Base-by-base conservation (phyloP, 805 yeast species). In the Starmerella etchellsii region DNA sequence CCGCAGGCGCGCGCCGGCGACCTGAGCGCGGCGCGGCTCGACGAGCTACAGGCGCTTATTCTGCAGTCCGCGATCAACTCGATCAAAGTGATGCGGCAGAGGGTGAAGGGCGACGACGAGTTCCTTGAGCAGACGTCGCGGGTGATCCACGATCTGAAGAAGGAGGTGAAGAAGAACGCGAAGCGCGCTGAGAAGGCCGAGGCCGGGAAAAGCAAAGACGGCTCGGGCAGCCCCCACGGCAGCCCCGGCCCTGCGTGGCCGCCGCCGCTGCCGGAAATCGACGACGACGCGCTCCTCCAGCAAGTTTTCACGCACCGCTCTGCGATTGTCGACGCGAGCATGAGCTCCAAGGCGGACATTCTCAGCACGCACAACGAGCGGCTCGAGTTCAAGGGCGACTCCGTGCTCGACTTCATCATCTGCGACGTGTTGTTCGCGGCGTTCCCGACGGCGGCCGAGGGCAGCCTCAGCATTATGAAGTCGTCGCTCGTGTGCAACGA, bases 361-460 rank as follows among this genome's bases (percentile, higher is more conserved):
- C 63, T 79, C 21, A 63, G 68, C 38, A 64, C 76, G 2, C 87
- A 83, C 52, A 82, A 88, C 57, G 96, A 87, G 65, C 68, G 95
- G 37, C 64, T 85, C 19, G 97, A 88, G 62, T 88, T 84, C 55
- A 63, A 83, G 33, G 97, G 97, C 14, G 97, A 88, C 62, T 76
- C 96, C 1, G 71, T 84, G 18, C 63, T 88, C 44, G 81, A 82
- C 54, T 71, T 70, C 40, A 64, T 78, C n/a, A 75, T 81, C 40
- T 78, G 95, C 0, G 63, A 71, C 43, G 67, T 87, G 31, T 65
- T 83, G 15, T 84, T 69, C 52, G 67, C 71, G 22, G 60, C 69
- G 41, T 81, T 78, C 51, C 91, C 93, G 0, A 61, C 67, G 33
- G 78, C 76, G 33, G 64, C 74, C 20, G 97, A 91, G 65, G 97